phyloP scores from a whole-genome alignment of 139 green algal genomes.

The Coccomyxa sp. region DNA sequence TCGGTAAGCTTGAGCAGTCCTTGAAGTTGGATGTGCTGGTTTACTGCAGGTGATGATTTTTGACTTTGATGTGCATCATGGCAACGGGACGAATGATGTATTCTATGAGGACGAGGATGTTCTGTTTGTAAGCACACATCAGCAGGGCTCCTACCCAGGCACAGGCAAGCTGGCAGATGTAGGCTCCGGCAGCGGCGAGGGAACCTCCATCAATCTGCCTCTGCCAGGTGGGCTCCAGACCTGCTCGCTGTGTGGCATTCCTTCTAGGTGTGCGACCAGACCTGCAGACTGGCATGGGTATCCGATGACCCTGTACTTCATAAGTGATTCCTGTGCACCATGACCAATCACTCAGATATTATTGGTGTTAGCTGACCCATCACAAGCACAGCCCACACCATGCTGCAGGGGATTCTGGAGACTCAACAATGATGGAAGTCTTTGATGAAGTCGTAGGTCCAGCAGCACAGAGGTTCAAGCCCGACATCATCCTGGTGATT shows the following conservation, averaged over 20 bases:
- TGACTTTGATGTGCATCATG: conserved; percentile 89
- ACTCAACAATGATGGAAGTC: conserved; percentile 50
- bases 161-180: conserved; percentile 69
- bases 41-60: conserved; percentile 78
- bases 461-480: conserved; percentile 63
- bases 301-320: too few relatives aligned
- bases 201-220: conserved; percentile 77
- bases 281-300: too few relatives aligned
- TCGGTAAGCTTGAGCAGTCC: too few relatives aligned
- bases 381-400: background rate
- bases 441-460: conserved; percentile 75
- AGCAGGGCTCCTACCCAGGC: conserved; percentile 36
- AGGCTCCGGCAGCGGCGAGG: conserved; percentile 59
- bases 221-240: conserved; percentile 45
- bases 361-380: too few relatives aligned
- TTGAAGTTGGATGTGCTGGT: too few relatives aligned
- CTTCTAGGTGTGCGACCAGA: too few relatives aligned
- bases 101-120: conserved; percentile 75
- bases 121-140: conserved; percentile 84
- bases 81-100: conserved; percentile 70
- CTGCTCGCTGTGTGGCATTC: too few relatives aligned
- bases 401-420: conserved; percentile 45
- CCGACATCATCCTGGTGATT: conserved; percentile 85
- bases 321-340: too few relatives aligned
- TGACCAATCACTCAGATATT: too few relatives aligned